Conservation (phyloP, 1,284 basidiomycete species). For the Mycosarcoma maydis region DNA sequence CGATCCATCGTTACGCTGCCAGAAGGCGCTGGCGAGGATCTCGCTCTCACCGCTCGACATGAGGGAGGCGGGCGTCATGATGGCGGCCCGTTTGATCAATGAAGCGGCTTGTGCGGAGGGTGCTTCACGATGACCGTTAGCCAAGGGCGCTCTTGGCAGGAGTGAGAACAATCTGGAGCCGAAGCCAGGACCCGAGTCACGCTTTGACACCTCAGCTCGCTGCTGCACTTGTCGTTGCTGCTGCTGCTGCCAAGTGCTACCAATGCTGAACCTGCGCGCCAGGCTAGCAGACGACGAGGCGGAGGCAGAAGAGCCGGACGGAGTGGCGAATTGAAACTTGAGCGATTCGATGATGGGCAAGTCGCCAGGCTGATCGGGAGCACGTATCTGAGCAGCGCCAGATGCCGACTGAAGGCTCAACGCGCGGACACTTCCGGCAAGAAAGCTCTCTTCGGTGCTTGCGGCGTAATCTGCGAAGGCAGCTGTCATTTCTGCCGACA, state of each 20-base stretch:
- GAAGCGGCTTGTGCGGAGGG: conserved; percentile 10
- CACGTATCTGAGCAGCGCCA: conserved; percentile 68
- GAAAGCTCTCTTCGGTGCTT: conserved; percentile 66
- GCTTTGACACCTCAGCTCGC: too few relatives aligned
- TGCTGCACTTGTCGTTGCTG: conserved; percentile 11
- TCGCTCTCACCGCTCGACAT: conserved; percentile 77
- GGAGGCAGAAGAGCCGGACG: conserved; percentile 71
- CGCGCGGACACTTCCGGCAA: conserved; percentile 69
- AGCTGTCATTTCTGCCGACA: conserved; percentile 76
- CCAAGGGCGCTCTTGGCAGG: conserved; percentile 17
- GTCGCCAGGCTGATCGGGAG: conserved; percentile 61
- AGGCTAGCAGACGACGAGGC: conserved; percentile 24
- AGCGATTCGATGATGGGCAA: conserved; percentile 52
- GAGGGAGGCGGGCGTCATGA: conserved; percentile 66
- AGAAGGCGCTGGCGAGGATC: conserved; percentile 86
- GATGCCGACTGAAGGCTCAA: conserved; percentile 67
- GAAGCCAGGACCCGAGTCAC: conserved; percentile 7
- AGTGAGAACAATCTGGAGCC: conserved; percentile 30
- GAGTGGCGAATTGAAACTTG: conserved; percentile 68
- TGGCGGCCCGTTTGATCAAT: conserved; percentile 40
- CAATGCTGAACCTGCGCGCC: conserved; percentile 15
- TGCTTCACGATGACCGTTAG: background rate
- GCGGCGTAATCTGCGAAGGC: conserved; percentile 72
- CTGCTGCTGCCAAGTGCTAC: conserved; percentile 1
- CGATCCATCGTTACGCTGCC: conserved; percentile 75